A percentile compares a stretch with the other conserved stretches of the same genome.
These are phyloP conservation scores for Breynia disticha DNA, from an alignment of 441 rosid species.

Conservation along the genomic window DNA sequence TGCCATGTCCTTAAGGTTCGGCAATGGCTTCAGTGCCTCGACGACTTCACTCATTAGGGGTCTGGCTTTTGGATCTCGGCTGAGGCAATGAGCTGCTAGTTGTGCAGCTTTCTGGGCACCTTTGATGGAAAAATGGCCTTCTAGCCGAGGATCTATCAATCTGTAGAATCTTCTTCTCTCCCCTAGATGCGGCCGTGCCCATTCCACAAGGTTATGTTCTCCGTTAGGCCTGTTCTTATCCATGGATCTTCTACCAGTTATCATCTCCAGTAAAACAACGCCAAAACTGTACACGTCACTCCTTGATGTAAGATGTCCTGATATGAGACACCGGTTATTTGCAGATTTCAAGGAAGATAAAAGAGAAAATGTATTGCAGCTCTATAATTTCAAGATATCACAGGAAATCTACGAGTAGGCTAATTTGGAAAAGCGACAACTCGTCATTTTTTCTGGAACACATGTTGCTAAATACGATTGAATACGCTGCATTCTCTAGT, in stretches of 20 bases:
- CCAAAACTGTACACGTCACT: conserved; percentile 90
- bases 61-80: conserved; percentile 53
- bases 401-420: too few species aligned
- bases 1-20: conserved; percentile 81
- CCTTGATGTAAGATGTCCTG: conserved; percentile 81
- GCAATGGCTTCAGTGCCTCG: conserved; percentile 53
- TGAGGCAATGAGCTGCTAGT: conserved; percentile 53
- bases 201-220: conserved; percentile 54
- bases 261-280: conserved; percentile 59
- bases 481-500: conserved; percentile 8
- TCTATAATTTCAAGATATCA: too few species aligned
- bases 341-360: too few species aligned
- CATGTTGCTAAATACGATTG: too few species aligned
- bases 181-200: conserved; percentile 55
- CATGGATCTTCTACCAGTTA: conserved; percentile 58
- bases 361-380: too few species aligned
- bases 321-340: too few species aligned
- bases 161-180: conserved; percentile 38
- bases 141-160: conserved; percentile 57
- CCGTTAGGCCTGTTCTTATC: conserved; percentile 40
- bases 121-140: conserved; percentile 38
- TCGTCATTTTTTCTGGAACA: too few species aligned
- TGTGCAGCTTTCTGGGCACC: conserved; percentile 51
- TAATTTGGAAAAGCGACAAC: too few species aligned
- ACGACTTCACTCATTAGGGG: conserved; percentile 58